A percentile compares a stretch with the other conserved stretches of the same genome.
Evolutionary conservation across 164 flowering plant species (phyloP).

Genomic region (Aristolochia fimbriata): DNA sequence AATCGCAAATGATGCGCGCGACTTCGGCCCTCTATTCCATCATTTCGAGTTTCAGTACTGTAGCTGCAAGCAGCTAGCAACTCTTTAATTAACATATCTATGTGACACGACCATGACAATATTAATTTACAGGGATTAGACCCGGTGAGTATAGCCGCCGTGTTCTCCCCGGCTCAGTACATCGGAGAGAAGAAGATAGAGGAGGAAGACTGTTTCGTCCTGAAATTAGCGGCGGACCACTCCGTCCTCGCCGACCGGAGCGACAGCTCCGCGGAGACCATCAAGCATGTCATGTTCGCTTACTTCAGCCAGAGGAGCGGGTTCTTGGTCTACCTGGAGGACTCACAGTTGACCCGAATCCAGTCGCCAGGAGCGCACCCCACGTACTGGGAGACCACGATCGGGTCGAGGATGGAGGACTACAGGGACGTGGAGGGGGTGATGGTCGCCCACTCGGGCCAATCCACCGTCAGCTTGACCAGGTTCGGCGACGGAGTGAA

Average conservation of each 20-base stretch:
- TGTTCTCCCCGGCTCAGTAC: slow-evolving; percentile 58
- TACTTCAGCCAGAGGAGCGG: slow-evolving; percentile 83
- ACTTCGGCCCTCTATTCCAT: background rate
- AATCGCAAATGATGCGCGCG: background rate
- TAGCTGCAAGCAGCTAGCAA: too few relatives aligned
- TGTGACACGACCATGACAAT: too few relatives aligned
- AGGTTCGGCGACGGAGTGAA: slow-evolving; percentile 61
- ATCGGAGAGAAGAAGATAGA: slow-evolving; percentile 56
- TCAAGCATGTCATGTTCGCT: slow-evolving; percentile 63
- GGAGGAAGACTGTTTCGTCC: slow-evolving; percentile 51
- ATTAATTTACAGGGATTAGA: slow-evolving; percentile 83
- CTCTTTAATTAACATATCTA: background rate
- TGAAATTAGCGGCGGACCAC: slow-evolving; percentile 61
- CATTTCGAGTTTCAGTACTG: too few relatives aligned
- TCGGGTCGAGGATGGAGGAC: slow-evolving; percentile 53
- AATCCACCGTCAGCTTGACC: slow-evolving; percentile 45
- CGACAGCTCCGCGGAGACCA: slow-evolving; percentile 70
- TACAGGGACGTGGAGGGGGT: slow-evolving; percentile 60
- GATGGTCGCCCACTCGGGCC: slow-evolving; percentile 70
- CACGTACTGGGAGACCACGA: slow-evolving; percentile 77
- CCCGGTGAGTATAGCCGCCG: slow-evolving; percentile 51
- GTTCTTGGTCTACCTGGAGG: slow-evolving; percentile 57
- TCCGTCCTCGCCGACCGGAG: slow-evolving; percentile 52
- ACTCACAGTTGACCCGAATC: slow-evolving; percentile 62
- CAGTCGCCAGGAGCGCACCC: slow-evolving; percentile 62